Evolutionary conservation across 208 protist species (phyloP), one percentile per base, ranked within the genome.

Genomic region (Acanthamoeba sp.): DNA sequence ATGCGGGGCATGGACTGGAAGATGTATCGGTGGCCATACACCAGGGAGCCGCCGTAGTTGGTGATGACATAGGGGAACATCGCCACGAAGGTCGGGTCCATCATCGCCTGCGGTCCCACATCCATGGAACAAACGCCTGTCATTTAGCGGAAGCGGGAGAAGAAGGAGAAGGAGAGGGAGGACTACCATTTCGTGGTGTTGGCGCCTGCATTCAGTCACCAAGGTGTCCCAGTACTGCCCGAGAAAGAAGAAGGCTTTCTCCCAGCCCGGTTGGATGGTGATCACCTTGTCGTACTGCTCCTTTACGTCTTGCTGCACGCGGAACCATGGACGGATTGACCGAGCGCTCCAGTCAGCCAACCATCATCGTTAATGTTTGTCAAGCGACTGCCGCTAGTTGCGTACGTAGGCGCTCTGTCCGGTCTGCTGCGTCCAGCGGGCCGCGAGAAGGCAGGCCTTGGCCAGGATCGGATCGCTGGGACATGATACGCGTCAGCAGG

Each of bases 1-100:
- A 99, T 96, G 66, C 99, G 97, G 1, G 99, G 98, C 50, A 99
- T 96, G 18, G 98, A 98, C 36, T 98, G 97, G 45, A 97, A 98
- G 10, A 99, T 96, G 80, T 98, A 98, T 14, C 98, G 95, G 40
- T 94, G 84, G 7, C 98, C 99, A 38, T 97, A 95, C 40, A 96
- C 73, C 10, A 99, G 95, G 29, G 98, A 97, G 18, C 94, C 32
- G 29, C 98, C 98, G 94, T 98, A 99, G 96, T 98, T 97, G 62
- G 96, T 57, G 34, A 98, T 82, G 10, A 98, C 97, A 42, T 78
- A 50, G 29, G 96, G 93, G 20, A 98, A 91, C 57, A 93, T 91
- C 48, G 97, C 64, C 62, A 98, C 82, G 42, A 94, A 80, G 50
- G 97, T 94, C 18, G 84, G 93, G 38, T 96, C 91, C 34, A 36